Percentiles rank a stretch among this genome's conserved stretches.
Evolutionary conservation across 139 green algal species (phyloP).

Genomic region (Nannochloris sp.): DNA sequence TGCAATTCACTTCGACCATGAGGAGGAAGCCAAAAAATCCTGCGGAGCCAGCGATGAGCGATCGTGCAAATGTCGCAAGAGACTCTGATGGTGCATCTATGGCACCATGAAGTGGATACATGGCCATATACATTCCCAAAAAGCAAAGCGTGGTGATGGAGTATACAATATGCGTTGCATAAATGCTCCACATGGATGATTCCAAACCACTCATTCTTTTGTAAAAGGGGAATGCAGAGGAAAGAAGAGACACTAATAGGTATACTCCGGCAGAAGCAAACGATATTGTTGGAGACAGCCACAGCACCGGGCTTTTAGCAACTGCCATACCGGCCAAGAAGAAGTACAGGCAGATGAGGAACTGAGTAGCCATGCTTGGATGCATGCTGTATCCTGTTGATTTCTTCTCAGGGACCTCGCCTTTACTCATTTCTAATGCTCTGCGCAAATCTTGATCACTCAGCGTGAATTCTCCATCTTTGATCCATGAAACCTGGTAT

Average conservation of each 20-base stretch:
- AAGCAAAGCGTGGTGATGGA: slow-evolving; percentile 12
- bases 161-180: slow-evolving; percentile 44
- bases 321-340: slow-evolving; percentile 70
- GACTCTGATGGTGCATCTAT: background rate
- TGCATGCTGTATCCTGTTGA: background rate
- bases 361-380: slow-evolving; percentile 24
- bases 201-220: slow-evolving; percentile 9
- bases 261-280: slow-evolving; percentile 20
- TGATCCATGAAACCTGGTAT: slow-evolving; percentile 68
- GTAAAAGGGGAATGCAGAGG: slow-evolving; percentile 28
- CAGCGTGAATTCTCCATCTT: slow-evolving; percentile 28
- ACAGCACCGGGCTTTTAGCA: slow-evolving; percentile 47
- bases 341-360: slow-evolving; percentile 69
- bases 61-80: slow-evolving; percentile 12
- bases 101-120: slow-evolving; percentile 21
- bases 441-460: slow-evolving; percentile 10
- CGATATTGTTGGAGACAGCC: slow-evolving; percentile 54
- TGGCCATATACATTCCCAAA: slow-evolving; percentile 21
- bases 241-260: slow-evolving; percentile 6
- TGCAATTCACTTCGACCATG: slow-evolving; percentile 42
- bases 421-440: slow-evolving; percentile 13
- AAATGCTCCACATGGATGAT: slow-evolving; percentile 35
- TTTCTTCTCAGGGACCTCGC: background rate
- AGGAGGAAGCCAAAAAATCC: slow-evolving; percentile 70
- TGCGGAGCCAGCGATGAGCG: slow-evolving; percentile 32